Evolutionary conservation across 768 basidiomycete species (phyloP).

Genomic region (Suillus subalutaceus): DNA sequence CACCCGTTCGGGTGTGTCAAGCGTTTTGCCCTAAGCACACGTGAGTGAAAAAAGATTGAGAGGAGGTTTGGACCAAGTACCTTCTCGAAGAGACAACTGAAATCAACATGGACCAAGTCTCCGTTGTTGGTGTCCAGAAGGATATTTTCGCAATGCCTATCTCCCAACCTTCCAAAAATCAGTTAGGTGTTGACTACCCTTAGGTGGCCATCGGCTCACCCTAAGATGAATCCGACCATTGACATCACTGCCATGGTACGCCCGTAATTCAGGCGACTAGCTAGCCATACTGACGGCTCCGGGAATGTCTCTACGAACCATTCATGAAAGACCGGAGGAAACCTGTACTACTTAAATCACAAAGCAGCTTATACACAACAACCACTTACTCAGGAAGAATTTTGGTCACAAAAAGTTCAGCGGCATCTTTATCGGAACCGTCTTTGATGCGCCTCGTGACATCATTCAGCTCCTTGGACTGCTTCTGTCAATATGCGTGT

Average conservation of each 20-base stretch:
- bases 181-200: background rate
- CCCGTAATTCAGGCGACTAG: slow-evolving; percentile 82
- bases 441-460: slow-evolving; percentile 56
- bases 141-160: slow-evolving; percentile 96
- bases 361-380: background rate
- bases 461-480: slow-evolving; percentile 51
- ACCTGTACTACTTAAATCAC: slow-evolving; percentile 42
- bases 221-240: slow-evolving; percentile 96
- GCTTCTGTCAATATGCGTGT: slow-evolving; percentile 4
- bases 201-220: slow-evolving; percentile 47
- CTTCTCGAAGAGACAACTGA: slow-evolving; percentile 98
- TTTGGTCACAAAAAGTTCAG: slow-evolving; percentile 51
- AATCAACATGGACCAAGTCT: slow-evolving; percentile 94
- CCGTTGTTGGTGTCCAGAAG: slow-evolving; percentile 87
- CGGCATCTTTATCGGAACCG: slow-evolving; percentile 50
- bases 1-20: slow-evolving; percentile 89
- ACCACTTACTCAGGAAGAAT: slow-evolving; percentile 59
- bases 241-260: slow-evolving; percentile 97
- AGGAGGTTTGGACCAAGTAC: slow-evolving; percentile 42
- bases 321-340: slow-evolving; percentile 88
- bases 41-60: background rate
- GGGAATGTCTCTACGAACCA: slow-evolving; percentile 99
- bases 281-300: slow-evolving; percentile 93
- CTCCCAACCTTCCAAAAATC: slow-evolving; percentile 72
- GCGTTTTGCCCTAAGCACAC: slow-evolving; percentile 61